phyloP scores from a whole-genome alignment of 768 basidiomycete species.

The Russula emetica region DNA sequence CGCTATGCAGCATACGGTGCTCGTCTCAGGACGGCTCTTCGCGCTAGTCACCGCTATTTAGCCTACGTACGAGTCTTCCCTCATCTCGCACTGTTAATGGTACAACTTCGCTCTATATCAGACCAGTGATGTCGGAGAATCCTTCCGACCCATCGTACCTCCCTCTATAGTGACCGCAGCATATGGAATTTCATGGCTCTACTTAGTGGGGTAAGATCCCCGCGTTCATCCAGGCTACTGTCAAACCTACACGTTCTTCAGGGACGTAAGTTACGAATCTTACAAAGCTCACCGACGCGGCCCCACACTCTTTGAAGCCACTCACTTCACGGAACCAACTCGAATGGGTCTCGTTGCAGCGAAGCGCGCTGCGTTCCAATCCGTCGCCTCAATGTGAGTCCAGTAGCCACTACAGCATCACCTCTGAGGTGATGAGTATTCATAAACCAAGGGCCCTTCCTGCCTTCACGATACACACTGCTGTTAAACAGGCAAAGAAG shows the following conservation, averaged over 20 bases:
- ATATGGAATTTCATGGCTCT: conserved; percentile 80
- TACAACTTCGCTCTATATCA: conserved; percentile 32
- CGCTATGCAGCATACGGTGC: conserved; percentile 76
- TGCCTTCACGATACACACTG: conserved; percentile 80
- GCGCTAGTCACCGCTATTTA: conserved; percentile 65
- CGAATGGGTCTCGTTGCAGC: conserved; percentile 66
- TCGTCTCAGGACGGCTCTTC: conserved; percentile 69
- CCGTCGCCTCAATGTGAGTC: conserved; percentile 73
- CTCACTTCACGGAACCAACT: conserved; percentile 64
- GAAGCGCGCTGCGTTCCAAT: conserved; percentile 76
- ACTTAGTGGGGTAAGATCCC: conserved; percentile 55
- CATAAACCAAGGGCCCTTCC: conserved; percentile 59
- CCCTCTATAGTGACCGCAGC: conserved; percentile 69
- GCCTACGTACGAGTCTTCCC: conserved; percentile 56
- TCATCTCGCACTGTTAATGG: conserved; percentile 21
- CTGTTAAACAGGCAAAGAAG: conserved; percentile 68
- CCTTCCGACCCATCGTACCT: conserved; percentile 73
- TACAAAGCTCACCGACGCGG: conserved; percentile 71
- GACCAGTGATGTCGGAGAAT: conserved; percentile 82
- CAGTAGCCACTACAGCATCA: conserved; percentile 5
- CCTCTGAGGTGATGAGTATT: conserved; percentile 1
- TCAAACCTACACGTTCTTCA: conserved; percentile 26
- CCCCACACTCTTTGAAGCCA: conserved; percentile 62
- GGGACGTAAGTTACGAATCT: conserved; percentile 75
- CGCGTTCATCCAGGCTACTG: neutral